Evolutionary conservation across 257 asterid species (phyloP), one percentile per base, ranked within the genome.

Genomic region (Nicotiana sylvestris): DNA sequence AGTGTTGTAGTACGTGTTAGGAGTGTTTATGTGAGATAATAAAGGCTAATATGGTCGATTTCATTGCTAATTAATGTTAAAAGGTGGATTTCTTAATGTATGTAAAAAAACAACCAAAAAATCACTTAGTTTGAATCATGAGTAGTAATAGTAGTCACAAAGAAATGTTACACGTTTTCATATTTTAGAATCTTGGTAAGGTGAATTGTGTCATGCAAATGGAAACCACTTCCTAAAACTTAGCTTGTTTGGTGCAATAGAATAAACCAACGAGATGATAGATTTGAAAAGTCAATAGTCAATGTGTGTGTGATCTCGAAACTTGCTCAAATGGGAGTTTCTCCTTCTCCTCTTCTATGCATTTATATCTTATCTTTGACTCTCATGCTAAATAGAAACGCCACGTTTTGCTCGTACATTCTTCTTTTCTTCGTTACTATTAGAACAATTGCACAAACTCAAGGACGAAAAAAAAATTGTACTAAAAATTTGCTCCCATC

Each of bases 131-230:
- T 29, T 29, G 30, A 2, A 29, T 2, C 30, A 29, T 21, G 21
- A 21, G 33, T 33, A 32, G 35, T 32, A 32, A 21, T 32, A 68
- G 21, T 68, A 13, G 8, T 13, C 55, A 30, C 8, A 37, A 56
- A 78, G 30, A 57, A 78, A 57, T 78, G 21, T 57, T 32, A 58
- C 82, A 21, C 70, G 55, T 57, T 77, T 78, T 6, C 32, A 17
- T 55, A 33, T 51, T 43, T 29, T 76, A 10, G 1, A 77, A 46
- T 82, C 66, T 86, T 82, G 90, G 78, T 82, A 80, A 37, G 84
- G 82, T 62, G 57, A 85, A 84, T 72, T 46, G 68, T 86, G 90
- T 89, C 88, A 11, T 64, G 65, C 43, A 69, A 88, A 84, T 77
- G 80, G 70, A 21, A 74, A 61, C 64, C 90, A 87, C 68, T 79